phyloP scores from a whole-genome alignment of 2,329 filamentous ascomycete species.

The Colletotrichum chlorophyti region DNA sequence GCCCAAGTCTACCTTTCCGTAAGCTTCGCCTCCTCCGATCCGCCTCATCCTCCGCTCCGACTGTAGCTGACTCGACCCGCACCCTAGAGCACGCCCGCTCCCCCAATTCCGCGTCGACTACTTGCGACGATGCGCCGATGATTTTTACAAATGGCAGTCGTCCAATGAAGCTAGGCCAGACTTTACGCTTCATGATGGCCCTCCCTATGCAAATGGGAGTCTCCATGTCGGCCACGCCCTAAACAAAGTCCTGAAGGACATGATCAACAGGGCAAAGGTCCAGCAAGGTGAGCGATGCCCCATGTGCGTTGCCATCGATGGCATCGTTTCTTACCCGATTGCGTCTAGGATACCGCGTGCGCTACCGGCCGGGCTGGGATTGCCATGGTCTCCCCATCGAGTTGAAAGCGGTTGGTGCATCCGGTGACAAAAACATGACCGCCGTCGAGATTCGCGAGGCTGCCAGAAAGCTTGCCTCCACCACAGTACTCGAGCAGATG shows the following conservation, averaged over 20 bases:
- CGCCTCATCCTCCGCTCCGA: slow-evolving; percentile 30
- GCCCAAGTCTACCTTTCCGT: slow-evolving; percentile 78
- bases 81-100: slow-evolving; percentile 56
- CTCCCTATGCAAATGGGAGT: slow-evolving; percentile 92
- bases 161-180: slow-evolving; percentile 59
- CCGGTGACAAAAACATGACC: slow-evolving; percentile 50
- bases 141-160: slow-evolving; percentile 88
- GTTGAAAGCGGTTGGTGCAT: slow-evolving; percentile 82
- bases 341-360: slow-evolving; percentile 65
- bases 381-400: slow-evolving; percentile 98
- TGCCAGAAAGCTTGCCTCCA: slow-evolving; percentile 70
- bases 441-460: slow-evolving; percentile 67
- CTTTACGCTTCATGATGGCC: slow-evolving; percentile 93
- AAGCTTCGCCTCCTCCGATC: slow-evolving; percentile 36
- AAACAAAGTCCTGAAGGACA: slow-evolving; percentile 97
- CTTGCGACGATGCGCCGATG: slow-evolving; percentile 81
- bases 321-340: neutral
- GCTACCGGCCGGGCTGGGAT: slow-evolving; percentile 94
- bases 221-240: slow-evolving; percentile 93
- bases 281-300: slow-evolving; percentile 60
- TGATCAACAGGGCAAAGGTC: slow-evolving; percentile 83
- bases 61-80: slow-evolving; percentile 18
- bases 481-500: slow-evolving; percentile 77
- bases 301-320: neutral
- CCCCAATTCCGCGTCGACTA: slow-evolving; percentile 61